Evolutionary conservation across 495 filamentous ascomycete genomes (phyloP).

Genomic region (Penicillium manginii): DNA sequence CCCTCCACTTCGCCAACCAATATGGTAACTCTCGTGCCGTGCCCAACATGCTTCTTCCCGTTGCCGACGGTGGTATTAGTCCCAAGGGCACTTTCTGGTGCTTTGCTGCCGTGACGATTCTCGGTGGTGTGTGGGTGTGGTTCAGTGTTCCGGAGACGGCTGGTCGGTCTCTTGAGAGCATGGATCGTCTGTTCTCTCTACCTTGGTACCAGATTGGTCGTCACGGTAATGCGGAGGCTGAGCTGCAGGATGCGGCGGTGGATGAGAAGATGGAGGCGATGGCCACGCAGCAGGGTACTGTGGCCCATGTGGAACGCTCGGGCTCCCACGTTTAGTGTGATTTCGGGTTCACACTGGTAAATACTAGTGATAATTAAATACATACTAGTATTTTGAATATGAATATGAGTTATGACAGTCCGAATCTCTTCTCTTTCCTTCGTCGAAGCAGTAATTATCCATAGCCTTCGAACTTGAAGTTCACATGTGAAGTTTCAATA

Average conservation of each 20-base stretch:
- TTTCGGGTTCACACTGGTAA: too few species aligned
- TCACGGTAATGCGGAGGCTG: constrained; percentile 61
- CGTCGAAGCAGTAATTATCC: too few species aligned
- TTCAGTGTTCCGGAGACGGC: constrained; percentile 49
- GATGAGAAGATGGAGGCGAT: constrained; percentile 34
- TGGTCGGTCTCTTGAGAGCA: constrained; percentile 51
- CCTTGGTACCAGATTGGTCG: constrained; percentile 68
- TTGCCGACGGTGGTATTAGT: constrained; percentile 47
- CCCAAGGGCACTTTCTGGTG: constrained; percentile 68
- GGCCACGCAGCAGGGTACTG: constrained; percentile 18
- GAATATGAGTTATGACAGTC: not conserved
- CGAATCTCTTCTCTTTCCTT: not conserved
- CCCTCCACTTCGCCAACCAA: constrained; percentile 72
- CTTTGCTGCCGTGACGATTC: constrained; percentile 63
- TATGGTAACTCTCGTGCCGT: constrained; percentile 65
- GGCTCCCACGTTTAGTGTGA: constrained; percentile 8
- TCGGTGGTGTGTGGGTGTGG: constrained; percentile 64
- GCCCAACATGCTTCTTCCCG: constrained; percentile 57
- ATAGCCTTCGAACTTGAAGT: too few species aligned
- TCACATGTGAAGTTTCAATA: too few species aligned
- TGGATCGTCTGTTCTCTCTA: constrained; percentile 69
- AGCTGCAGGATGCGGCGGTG: constrained; percentile 43
- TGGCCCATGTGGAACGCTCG: constrained; percentile 22
- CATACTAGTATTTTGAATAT: too few species aligned
- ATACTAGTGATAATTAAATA: too few species aligned